Evolutionary conservation across 2,329 filamentous ascomycete genomes (phyloP).

Genomic region (Mollisiaceae sp.): DNA sequence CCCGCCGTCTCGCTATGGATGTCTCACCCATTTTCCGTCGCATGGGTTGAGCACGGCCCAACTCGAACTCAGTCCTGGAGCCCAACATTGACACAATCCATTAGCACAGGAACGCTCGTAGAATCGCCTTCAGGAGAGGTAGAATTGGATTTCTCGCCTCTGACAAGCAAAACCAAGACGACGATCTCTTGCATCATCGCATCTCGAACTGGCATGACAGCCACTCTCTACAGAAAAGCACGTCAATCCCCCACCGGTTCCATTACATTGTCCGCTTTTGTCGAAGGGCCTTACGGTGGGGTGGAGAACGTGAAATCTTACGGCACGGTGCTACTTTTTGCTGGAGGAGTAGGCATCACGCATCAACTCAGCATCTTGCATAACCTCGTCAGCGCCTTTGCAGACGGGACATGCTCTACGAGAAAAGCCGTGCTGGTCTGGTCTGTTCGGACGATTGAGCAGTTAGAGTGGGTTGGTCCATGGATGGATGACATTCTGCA

Average conservation of each 20-base stretch:
- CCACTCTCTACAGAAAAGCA: slow-evolving; percentile 69
- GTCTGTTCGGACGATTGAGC: slow-evolving; percentile 76
- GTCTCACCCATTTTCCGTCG: slow-evolving; percentile 78
- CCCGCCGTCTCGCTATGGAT: slow-evolving; percentile 73
- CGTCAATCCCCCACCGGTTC: slow-evolving; percentile 60
- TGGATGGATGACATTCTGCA: slow-evolving; percentile 79
- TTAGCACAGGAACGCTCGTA: background rate
- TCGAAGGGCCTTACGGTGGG: slow-evolving; percentile 77
- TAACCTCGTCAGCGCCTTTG: slow-evolving; percentile 69
- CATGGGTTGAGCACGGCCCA: slow-evolving; percentile 70
- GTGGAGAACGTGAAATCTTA: slow-evolving; percentile 72
- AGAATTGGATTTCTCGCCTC: slow-evolving; percentile 12
- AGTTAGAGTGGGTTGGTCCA: slow-evolving; percentile 78
- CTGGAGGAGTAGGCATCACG: slow-evolving; percentile 79
- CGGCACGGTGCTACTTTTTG: slow-evolving; percentile 77
- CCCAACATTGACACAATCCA: background rate
- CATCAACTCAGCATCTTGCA: slow-evolving; percentile 76
- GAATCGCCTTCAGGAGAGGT: slow-evolving; percentile 8
- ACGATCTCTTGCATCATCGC: slow-evolving; percentile 24
- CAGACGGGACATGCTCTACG: slow-evolving; percentile 68
- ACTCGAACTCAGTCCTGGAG: background rate
- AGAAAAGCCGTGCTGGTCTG: slow-evolving; percentile 74
- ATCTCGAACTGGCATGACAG: slow-evolving; percentile 71
- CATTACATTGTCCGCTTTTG: slow-evolving; percentile 65
- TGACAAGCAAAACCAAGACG: slow-evolving; percentile 12